A percentile compares a stretch with the other conserved stretches of the same genome.
phyloP scores from a whole-genome alignment of 805 yeast species.

The Candida nanaspora region DNA sequence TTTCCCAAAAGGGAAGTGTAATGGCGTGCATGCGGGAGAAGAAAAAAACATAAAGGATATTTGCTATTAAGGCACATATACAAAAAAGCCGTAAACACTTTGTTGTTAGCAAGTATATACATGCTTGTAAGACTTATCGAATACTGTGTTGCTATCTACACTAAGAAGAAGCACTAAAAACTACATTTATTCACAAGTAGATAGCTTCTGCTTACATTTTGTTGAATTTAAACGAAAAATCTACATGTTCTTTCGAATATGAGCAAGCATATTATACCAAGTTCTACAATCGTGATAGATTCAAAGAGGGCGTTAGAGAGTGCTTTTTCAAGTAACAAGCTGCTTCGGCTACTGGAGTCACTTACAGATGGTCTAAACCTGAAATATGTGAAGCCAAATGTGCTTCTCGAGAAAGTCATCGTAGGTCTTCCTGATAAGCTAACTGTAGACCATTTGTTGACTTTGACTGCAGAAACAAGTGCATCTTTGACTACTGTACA shows the following conservation, averaged over 20 bases:
- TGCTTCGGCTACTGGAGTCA: background rate
- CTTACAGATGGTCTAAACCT: conserved; percentile 29
- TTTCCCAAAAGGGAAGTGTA: conserved; percentile 3
- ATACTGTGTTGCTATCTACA: too few species aligned
- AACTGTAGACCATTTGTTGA: conserved; percentile 32
- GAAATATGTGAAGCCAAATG: conserved; percentile 36
- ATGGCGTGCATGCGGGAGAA: conserved; percentile 9
- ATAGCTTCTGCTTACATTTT: too few species aligned
- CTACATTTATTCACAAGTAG: too few species aligned
- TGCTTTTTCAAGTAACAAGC: background rate
- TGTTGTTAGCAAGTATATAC: too few species aligned
- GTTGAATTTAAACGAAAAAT: too few species aligned
- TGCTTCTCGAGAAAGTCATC: conserved; percentile 38
- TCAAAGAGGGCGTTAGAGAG: conserved; percentile 6
- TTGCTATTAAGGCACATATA: too few species aligned
- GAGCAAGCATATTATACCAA: too few species aligned
- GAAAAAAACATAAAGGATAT: too few species aligned
- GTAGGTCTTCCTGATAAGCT: conserved; percentile 44
- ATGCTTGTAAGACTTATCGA: too few species aligned
- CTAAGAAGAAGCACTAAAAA: too few species aligned
- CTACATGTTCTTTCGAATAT: too few species aligned
- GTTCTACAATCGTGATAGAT: background rate
- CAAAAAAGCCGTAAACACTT: too few species aligned
- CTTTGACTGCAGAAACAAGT: conserved; percentile 79
- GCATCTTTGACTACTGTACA: conserved; percentile 93